These are phyloP conservation scores for Malbranchea zuffiana DNA, from an alignment of 2,329 filamentous ascomycete species.

Conservation along the genomic window DNA sequence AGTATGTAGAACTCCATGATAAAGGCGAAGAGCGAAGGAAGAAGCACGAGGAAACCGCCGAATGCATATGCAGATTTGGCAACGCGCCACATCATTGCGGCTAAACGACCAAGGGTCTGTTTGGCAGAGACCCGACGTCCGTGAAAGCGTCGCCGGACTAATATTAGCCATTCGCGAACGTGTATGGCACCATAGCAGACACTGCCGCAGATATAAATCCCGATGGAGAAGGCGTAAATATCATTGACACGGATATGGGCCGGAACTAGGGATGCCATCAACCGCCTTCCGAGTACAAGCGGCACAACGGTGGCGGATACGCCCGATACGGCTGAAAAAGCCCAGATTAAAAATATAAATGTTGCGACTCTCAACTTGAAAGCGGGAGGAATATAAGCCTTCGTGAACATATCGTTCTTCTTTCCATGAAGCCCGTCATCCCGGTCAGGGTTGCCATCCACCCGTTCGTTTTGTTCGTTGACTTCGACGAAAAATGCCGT, in stretches of 20 bases:
- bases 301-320: conserved; percentile 78
- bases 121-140: conserved; percentile 25
- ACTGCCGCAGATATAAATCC: conserved; percentile 68
- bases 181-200: conserved; percentile 46
- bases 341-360: conserved; percentile 85
- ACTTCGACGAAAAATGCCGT: conserved; percentile 70
- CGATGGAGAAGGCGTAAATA: conserved; percentile 89
- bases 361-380: conserved; percentile 70
- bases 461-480: conserved; percentile 52
- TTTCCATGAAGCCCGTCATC: conserved; percentile 50
- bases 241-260: conserved; percentile 71
- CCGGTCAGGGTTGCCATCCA: conserved; percentile 48
- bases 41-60: conserved; percentile 59
- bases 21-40: conserved; percentile 69
- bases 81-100: conserved; percentile 23
- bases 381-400: conserved; percentile 72
- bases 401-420: conserved; percentile 51
- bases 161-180: conserved; percentile 5
- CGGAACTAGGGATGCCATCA: conserved; percentile 66
- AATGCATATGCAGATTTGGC: conserved; percentile 63
- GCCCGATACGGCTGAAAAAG: conserved; percentile 81
- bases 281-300: conserved; percentile 66
- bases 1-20: conserved; percentile 81
- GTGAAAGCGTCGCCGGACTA: conserved; percentile 12
- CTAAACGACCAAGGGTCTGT: conserved; percentile 17